Evolutionary conservation across 2,329 filamentous ascomycete genomes (phyloP).

Genomic region (Colletotrichum gloeosporioides): DNA sequence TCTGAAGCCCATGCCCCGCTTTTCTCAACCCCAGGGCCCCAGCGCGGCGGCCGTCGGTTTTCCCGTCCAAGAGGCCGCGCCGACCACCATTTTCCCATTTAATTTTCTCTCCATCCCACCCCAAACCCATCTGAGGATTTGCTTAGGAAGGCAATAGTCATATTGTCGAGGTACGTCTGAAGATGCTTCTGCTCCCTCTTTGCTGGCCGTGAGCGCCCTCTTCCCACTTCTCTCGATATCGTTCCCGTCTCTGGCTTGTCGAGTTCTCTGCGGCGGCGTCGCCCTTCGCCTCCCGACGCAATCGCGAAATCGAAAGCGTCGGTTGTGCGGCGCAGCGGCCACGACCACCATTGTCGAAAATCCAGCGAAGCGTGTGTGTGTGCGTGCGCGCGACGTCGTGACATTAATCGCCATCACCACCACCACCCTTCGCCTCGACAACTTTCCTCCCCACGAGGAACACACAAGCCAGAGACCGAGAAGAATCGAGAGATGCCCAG

Average conservation of each 20-base stretch:
- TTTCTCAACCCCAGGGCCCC: not conserved
- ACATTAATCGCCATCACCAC: not conserved
- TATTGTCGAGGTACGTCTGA: constrained; percentile 69
- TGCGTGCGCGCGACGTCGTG: not conserved
- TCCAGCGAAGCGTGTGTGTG: not conserved
- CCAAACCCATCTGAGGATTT: constrained; percentile 57
- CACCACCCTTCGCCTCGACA: not conserved
- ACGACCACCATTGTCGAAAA: not conserved
- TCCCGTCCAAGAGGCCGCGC: not conserved
- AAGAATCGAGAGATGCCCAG: not conserved
- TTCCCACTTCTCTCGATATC: not conserved
- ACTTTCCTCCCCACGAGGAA: not conserved
- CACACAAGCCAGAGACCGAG: not conserved
- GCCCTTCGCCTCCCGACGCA: not conserved
- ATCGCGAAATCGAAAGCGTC: constrained; percentile 17
- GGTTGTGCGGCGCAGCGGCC: not conserved
- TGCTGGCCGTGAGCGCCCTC: constrained; percentile 21
- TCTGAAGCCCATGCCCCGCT: constrained; percentile 28
- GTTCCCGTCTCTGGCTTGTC: constrained; percentile 20
- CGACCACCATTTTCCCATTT: not conserved
- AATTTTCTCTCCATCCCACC: constrained; percentile 32
- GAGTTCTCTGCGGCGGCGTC: not conserved
- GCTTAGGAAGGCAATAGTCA: constrained; percentile 66
- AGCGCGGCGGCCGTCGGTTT: not conserved
- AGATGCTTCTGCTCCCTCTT: constrained; percentile 45